Evolutionary conservation across 1,284 basidiomycete genomes (phyloP), one percentile per base, ranked within the genome.

Genomic region (Meira miltonrushii): DNA sequence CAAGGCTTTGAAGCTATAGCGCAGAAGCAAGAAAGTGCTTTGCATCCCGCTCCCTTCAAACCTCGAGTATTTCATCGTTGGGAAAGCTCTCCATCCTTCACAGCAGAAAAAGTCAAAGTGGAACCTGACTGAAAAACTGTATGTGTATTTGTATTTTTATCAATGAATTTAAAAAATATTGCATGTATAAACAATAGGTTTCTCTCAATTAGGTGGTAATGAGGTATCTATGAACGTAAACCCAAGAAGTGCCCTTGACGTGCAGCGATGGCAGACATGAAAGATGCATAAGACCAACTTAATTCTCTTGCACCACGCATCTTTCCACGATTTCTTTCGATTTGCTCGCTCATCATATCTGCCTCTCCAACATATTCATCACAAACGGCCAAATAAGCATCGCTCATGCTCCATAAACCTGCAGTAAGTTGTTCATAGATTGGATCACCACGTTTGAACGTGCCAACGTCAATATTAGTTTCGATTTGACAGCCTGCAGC

Each of bases 321-420:
- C 39, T 39, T 25, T 23, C 64, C 62, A 40, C 28, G 54, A 13
- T 47, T 39, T 37, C 65, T 53, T 38, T 66, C 51, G 40, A 66
- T 66, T 44, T 66, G 65, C 55, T 66, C 65, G 49, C 48, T 50
- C 65, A 66, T 66, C 25, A 39, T 43, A 10, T 60, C 62, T 33
- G 41, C n/a, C 13, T 39, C 15, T 28, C 39, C 62, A 10, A 53
- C 56, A 38, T 52, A 60, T 19, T 38, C 17, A n/a, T 54, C 64
- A 39, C 55, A 58, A 21, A 41, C 46, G 39, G 48, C 57, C 1
- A 66, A 44, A 37, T 61, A 63, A 12, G 21, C 39, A 21, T 65
- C 63, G 5, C 59, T 55, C 64, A 65, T 60, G 9, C 39, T 13
- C 9, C 59, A 47, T 38, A 66, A 51, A 17, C 63, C 48, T 13